Evolutionary conservation across 148 eudicot species (phyloP).

Genomic region (Vaccinium macrocarpon): DNA sequence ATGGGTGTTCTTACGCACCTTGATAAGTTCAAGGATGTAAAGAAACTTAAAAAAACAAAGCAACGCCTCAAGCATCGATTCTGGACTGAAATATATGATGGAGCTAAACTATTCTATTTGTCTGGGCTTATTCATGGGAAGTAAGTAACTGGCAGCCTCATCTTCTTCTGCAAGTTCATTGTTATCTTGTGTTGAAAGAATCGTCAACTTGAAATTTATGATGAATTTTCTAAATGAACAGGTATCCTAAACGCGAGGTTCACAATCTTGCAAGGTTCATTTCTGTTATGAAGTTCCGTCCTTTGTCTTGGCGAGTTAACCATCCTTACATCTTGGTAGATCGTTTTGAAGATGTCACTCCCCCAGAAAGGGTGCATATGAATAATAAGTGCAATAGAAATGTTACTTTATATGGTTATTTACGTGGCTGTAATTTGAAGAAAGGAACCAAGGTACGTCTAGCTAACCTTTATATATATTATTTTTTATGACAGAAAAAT

Average conservation of each 20-base stretch:
- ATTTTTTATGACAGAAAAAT: not conserved
- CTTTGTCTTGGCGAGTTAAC: slow-evolving; percentile 72
- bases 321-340: slow-evolving; percentile 93
- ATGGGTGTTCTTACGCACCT: slow-evolving; percentile 99
- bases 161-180: not conserved
- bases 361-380: slow-evolving; percentile 62
- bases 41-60: slow-evolving; percentile 85
- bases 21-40: slow-evolving; percentile 88
- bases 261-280: slow-evolving; percentile 53
- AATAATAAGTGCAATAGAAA: slow-evolving; percentile 84
- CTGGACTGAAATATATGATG: slow-evolving; percentile 87
- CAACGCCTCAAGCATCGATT: slow-evolving; percentile 94
- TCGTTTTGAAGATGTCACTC: slow-evolving; percentile 95
- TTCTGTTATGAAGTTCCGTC: slow-evolving; percentile 87
- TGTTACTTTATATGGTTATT: slow-evolving; percentile 80
- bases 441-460: slow-evolving; percentile 77
- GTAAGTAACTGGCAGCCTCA: slow-evolving; percentile 47
- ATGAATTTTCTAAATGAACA: slow-evolving; percentile 24
- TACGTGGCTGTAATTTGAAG: slow-evolving; percentile 95
- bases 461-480: slow-evolving; percentile 6
- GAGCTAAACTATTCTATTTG: slow-evolving; percentile 87
- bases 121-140: slow-evolving; percentile 92
- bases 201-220: not conserved
- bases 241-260: slow-evolving; percentile 60
- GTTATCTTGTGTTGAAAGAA: not conserved